These are phyloP conservation scores for Fusarium miscanthi DNA, from an alignment of 2,329 filamentous ascomycete species.

Conservation along the genomic window DNA sequence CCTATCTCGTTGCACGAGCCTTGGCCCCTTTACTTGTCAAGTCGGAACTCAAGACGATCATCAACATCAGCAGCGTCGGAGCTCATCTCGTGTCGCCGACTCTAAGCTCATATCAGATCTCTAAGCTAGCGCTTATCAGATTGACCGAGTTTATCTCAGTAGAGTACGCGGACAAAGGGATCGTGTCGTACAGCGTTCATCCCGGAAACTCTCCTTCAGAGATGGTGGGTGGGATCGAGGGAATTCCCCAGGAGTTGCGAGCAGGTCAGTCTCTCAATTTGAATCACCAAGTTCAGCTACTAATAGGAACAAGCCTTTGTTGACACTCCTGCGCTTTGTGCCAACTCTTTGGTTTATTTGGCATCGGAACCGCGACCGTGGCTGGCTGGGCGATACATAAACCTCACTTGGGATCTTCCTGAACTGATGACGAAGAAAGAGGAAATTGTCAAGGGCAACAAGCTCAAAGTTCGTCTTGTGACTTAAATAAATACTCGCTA, in stretches of 20 bases:
- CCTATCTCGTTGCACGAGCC: conserved; percentile 5
- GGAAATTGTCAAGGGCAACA: conserved; percentile 5
- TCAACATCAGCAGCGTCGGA: conserved; percentile 16
- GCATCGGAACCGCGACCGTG: conserved; percentile 6
- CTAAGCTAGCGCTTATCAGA: conserved; percentile 28
- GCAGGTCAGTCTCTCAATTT: neutral
- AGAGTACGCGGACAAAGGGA: conserved; percentile 6
- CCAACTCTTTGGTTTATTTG: conserved; percentile 28
- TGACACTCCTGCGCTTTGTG: conserved; percentile 22
- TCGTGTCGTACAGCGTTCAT: conserved; percentile 17
- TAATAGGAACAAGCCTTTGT: conserved; percentile 10
- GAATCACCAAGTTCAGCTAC: rapidly evolving
- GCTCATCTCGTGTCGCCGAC: conserved; percentile 18
- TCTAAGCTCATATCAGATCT: conserved; percentile 28
- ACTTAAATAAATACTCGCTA: neutral
- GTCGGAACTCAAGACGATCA: neutral
- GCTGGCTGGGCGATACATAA: conserved; percentile 26
- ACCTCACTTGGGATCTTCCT: conserved; percentile 34
- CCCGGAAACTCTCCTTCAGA: conserved; percentile 30
- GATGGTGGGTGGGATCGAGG: conserved; percentile 6
- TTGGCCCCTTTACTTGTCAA: conserved; percentile 8
- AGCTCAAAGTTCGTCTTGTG: conserved; percentile 11
- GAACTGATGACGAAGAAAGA: conserved; percentile 22
- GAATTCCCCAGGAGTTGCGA: neutral
- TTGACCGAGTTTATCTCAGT: conserved; percentile 25